Evolutionary conservation across 2,329 filamentous ascomycete species (phyloP).

Genomic region (Aureobasidium sp.): DNA sequence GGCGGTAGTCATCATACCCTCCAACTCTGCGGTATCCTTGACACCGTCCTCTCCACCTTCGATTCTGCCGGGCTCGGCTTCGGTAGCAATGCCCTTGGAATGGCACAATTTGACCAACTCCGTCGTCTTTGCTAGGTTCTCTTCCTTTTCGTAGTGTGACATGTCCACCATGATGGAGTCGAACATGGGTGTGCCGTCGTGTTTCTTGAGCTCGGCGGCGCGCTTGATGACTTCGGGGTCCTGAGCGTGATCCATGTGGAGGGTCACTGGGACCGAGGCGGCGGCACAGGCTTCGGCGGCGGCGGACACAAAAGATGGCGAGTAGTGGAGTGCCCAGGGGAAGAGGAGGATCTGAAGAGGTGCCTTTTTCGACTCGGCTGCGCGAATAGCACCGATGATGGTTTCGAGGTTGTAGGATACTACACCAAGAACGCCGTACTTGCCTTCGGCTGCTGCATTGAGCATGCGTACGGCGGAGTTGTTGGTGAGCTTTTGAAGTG

Average conservation of each 20-base stretch:
- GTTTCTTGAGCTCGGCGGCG: slow-evolving; percentile 25
- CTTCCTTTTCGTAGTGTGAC: slow-evolving; percentile 61
- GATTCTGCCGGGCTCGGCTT: slow-evolving; percentile 64
- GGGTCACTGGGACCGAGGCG: slow-evolving; percentile 35
- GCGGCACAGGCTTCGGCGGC: slow-evolving; percentile 37
- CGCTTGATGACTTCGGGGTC: slow-evolving; percentile 35
- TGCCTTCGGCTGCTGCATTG: slow-evolving; percentile 25
- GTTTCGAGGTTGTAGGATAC: slow-evolving; percentile 51
- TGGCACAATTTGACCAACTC: slow-evolving; percentile 58
- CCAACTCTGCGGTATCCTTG: slow-evolving; percentile 55
- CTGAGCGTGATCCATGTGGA: slow-evolving; percentile 43
- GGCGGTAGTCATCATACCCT: slow-evolving; percentile 57
- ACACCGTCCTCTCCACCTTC: slow-evolving; percentile 70
- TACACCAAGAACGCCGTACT: slow-evolving; percentile 28
- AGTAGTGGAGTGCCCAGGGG: slow-evolving; percentile 64
- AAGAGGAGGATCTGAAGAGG: slow-evolving; percentile 67
- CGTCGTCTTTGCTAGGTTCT: slow-evolving; percentile 57
- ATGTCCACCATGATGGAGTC: slow-evolving; percentile 74
- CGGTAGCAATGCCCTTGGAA: slow-evolving; percentile 56
- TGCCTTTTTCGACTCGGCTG: slow-evolving; percentile 58
- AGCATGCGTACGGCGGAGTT: slow-evolving; percentile 28
- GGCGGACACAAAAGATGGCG: slow-evolving; percentile 41
- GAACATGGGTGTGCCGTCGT: slow-evolving; percentile 40
- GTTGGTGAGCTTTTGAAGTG: slow-evolving; percentile 19
- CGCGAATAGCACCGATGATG: slow-evolving; percentile 59